Conservation (phyloP, 805 yeast species). For the Lachancea sp. region DNA sequence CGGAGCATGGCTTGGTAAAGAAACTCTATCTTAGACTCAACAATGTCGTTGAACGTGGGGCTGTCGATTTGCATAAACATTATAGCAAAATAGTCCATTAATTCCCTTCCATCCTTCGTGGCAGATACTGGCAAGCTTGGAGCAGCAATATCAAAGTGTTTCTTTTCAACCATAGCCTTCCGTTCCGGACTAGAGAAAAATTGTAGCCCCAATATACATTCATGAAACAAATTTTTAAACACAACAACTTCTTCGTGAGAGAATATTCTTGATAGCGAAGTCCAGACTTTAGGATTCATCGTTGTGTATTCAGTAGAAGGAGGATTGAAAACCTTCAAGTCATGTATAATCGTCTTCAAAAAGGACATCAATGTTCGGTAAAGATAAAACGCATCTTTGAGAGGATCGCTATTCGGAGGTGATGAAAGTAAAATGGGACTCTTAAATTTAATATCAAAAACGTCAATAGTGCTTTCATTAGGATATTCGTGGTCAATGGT, state of each 20-base stretch:
- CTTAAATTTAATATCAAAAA: slow-evolving; percentile 41
- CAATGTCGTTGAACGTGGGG: slow-evolving; percentile 89
- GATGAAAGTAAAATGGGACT: slow-evolving; percentile 58
- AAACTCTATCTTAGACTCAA: slow-evolving; percentile 70
- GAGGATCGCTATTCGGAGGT: slow-evolving; percentile 48
- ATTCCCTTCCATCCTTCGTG: slow-evolving; percentile 87
- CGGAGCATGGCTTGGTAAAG: slow-evolving; percentile 72
- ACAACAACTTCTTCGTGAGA: slow-evolving; percentile 77
- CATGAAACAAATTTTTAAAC: slow-evolving; percentile 70
- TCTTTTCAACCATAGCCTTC: slow-evolving; percentile 24
- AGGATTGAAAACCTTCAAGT: slow-evolving; percentile 84
- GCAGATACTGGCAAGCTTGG: slow-evolving; percentile 81
- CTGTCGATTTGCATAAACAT: slow-evolving; percentile 92
- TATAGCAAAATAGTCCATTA: slow-evolving; percentile 92
- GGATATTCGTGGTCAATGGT: not conserved
- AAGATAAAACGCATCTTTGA: slow-evolving; percentile 81
- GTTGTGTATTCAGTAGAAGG: slow-evolving; percentile 55
- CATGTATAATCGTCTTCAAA: slow-evolving; percentile 81
- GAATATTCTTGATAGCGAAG: slow-evolving; percentile 77
- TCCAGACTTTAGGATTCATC: slow-evolving; percentile 59
- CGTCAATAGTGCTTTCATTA: slow-evolving; percentile 27
- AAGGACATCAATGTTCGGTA: slow-evolving; percentile 87
- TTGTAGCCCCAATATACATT: slow-evolving; percentile 73
- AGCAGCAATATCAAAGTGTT: slow-evolving; percentile 59
- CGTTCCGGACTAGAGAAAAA: slow-evolving; percentile 52